Conservation (phyloP, 164 flowering plant species). For the Aristolochia fimbriata region DNA sequence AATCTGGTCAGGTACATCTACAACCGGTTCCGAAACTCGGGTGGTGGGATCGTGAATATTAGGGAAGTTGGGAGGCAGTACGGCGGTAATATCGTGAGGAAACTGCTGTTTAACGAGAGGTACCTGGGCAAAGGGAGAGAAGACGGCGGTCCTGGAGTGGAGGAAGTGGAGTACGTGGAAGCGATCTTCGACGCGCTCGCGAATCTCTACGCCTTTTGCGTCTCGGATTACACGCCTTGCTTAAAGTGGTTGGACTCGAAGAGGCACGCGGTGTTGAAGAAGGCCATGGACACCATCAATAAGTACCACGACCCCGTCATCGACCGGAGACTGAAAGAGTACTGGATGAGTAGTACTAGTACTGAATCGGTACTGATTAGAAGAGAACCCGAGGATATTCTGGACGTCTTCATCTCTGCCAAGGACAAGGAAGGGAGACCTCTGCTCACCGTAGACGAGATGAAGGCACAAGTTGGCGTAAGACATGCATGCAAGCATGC, state of each 20-base stretch:
- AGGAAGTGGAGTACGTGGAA: no score
- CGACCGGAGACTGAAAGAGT: constrained; percentile 18
- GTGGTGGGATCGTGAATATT: constrained; percentile 6
- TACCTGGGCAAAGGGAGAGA: constrained; percentile 19
- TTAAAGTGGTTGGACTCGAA: constrained; percentile 19
- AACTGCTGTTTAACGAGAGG: constrained; percentile 19
- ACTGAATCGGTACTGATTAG: no score
- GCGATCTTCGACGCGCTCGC: no score
- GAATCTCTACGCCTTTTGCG: no score
- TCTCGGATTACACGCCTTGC: constrained; percentile 14
- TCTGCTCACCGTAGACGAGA: constrained; percentile 16
- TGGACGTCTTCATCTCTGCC: constrained; percentile 17
- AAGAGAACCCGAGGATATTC: constrained; percentile 9
- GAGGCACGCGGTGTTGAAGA: no score
- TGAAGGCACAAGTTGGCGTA: constrained; percentile 25
- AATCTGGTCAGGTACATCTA: constrained; percentile 21
- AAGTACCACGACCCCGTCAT: constrained; percentile 24
- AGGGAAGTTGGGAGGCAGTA: constrained; percentile 11
- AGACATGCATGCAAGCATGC: neutral
- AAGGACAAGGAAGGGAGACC: constrained; percentile 16
- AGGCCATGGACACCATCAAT: neutral
- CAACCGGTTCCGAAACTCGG: constrained; percentile 22
- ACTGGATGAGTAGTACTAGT: constrained; percentile 9
- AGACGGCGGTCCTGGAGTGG: no score
- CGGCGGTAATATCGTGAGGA: constrained; percentile 20